A percentile compares a stretch with the other conserved stretches of the same genome.
Evolutionary conservation across 139 green algal genomes (phyloP).

Genomic region (Coelastrella sp.): DNA sequence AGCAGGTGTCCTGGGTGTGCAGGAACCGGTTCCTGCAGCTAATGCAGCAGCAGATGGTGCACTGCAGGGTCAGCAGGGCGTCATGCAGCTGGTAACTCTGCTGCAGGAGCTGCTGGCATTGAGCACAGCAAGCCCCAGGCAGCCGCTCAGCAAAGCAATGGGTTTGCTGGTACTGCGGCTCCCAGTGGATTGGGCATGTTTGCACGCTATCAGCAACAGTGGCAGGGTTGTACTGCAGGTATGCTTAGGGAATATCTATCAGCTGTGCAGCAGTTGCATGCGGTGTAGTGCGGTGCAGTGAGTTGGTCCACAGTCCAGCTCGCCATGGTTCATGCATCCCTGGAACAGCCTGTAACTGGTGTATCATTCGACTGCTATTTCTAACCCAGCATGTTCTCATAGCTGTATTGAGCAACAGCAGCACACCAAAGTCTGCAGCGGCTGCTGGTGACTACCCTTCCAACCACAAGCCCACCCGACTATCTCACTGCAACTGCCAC

Average conservation of each 20-base stretch:
- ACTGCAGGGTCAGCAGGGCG: constrained; percentile 4
- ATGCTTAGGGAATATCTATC: neutral
- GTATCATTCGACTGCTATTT: too few relatives aligned
- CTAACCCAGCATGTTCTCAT: too few relatives aligned
- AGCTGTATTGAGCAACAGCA: too few relatives aligned
- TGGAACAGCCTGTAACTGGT: too few relatives aligned
- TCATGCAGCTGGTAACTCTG: constrained; percentile 55
- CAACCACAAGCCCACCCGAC: neutral
- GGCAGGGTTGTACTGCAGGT: constrained; percentile 42
- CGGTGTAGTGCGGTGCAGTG: too few relatives aligned
- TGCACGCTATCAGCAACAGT: constrained; percentile 51
- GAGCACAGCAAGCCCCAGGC: constrained; percentile 34
- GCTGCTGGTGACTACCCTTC: too few relatives aligned
- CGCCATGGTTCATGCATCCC: too few relatives aligned
- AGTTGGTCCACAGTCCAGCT: too few relatives aligned
- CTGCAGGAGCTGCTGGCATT: constrained; percentile 61
- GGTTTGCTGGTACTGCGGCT: constrained; percentile 52
- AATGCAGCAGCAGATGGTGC: neutral
- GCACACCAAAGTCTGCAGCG: too few relatives aligned
- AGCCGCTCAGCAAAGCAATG: constrained; percentile 53
- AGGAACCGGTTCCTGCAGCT: neutral
- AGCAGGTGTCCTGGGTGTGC: neutral
- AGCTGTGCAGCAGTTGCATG: too few relatives aligned
- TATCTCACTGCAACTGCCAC: neutral
- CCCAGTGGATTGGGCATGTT: constrained; percentile 54